Evolutionary conservation across 148 eudicot species (phyloP), one percentile per base, ranked within the genome.

Genomic region (Nepenthes gracilis): DNA sequence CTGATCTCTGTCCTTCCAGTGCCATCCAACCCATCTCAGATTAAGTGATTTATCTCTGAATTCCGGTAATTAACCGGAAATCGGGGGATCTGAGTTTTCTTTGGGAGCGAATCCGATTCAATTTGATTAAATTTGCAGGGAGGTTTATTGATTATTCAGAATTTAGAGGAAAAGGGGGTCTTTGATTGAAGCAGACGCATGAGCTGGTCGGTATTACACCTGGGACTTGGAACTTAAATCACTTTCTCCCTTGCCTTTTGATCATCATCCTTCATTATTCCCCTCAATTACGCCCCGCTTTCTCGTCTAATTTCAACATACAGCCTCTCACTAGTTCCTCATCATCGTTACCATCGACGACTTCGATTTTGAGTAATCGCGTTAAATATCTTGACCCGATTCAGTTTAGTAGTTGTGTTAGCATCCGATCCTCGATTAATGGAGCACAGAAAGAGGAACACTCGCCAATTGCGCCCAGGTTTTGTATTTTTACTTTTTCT

Each of bases 381-480:
- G 33, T 11, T 61, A 55, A 23, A 23, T 23, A 49, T 60, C n/a
- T 45, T 23, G 52, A 43, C 72, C 47, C 8, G 63, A 11, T 15
- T 75, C 23, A 36, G 35, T 64, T 10, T 64, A 66, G 12, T 45
- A 50, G 10, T 32, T 12, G 32, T 23, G 12, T 40, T 65, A 38
- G 7, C 65, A 36, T 33, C 53, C 65, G 49, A 65, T 76, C 70
- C 14, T 59, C 51, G 35, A 23, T 69, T 68, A 82, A 77, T 90
- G 97, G 90, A 82, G 74, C 81, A 15, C 69, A 72, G 68, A 63
- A 72, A 68, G 80, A 81, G 65, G 76, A 80, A 66, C 83, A 79
- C 79, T 84, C 82, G 81, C 53, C 95, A 81, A 77, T 70, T 86
- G 68, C 72, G 64, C 47, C 71, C 73, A 74, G 91, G 97, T 90